Evolutionary conservation across 129 eudicot genomes (phyloP).

Genomic region (Escallonia rubra): DNA sequence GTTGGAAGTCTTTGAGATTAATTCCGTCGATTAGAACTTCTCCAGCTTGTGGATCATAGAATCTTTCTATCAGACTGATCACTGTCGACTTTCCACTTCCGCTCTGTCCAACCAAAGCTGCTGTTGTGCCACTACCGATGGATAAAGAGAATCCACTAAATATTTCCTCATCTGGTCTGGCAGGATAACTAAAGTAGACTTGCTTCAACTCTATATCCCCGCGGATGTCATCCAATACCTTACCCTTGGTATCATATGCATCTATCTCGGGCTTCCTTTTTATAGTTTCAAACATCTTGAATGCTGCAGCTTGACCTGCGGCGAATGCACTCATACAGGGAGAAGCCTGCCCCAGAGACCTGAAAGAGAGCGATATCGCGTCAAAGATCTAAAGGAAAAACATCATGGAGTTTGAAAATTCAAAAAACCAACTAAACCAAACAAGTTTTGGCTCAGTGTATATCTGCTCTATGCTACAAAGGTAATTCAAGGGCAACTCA

Average conservation of each 20-base stretch:
- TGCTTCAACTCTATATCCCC: slow-evolving; percentile 42
- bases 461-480: background rate
- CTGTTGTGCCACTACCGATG: slow-evolving; percentile 48
- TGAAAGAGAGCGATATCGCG: background rate
- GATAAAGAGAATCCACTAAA: slow-evolving; percentile 41
- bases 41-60: slow-evolving; percentile 51
- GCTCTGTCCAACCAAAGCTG: slow-evolving; percentile 56
- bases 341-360: slow-evolving; percentile 55
- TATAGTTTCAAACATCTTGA: slow-evolving; percentile 51
- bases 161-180: slow-evolving; percentile 39
- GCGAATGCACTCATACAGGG: slow-evolving; percentile 48
- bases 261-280: slow-evolving; percentile 45
- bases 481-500: slow-evolving; percentile 17
- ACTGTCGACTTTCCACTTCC: slow-evolving; percentile 60
- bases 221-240: slow-evolving; percentile 31
- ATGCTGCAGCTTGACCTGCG: slow-evolving; percentile 52
- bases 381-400: background rate
- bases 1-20: slow-evolving; percentile 41
- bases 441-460: background rate
- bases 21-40: slow-evolving; percentile 39
- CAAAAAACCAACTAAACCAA: background rate
- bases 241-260: slow-evolving; percentile 36
- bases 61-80: slow-evolving; percentile 45
- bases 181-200: slow-evolving; percentile 44
- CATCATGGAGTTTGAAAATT: background rate